These are phyloP conservation scores for Elsinoe batatas DNA, from an alignment of 2,329 filamentous ascomycete species.

Conservation along the genomic window DNA sequence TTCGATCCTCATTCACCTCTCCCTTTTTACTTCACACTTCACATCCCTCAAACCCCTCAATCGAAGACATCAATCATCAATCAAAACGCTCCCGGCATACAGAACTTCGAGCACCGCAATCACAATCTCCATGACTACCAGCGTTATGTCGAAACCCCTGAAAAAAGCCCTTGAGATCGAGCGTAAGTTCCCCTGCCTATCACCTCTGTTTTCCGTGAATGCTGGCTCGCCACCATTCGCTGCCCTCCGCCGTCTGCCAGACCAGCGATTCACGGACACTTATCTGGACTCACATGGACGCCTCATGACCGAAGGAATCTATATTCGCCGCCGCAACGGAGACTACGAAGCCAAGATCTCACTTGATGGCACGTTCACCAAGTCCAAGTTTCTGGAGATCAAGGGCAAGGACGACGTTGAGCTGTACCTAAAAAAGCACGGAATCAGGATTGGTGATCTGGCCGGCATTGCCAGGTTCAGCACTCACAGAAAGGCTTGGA, in stretches of 20 bases:
- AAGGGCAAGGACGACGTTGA: neutral
- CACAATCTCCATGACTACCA: neutral
- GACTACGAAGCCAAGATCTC: neutral
- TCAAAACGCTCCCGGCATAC: neutral
- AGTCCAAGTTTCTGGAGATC: neutral
- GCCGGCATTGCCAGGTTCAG: neutral
- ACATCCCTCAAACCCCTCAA: too few species aligned
- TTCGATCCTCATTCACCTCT: neutral
- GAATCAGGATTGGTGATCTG: neutral
- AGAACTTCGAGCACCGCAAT: neutral
- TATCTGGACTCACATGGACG: conserved; percentile 17
- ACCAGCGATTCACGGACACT: conserved; percentile 16
- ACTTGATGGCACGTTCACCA: neutral
- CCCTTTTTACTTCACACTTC: neutral
- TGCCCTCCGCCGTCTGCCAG: neutral
- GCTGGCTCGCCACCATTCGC: neutral
- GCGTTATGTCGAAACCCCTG: conserved; percentile 1
- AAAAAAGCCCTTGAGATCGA: conserved; percentile 17
- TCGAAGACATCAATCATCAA: neutral
- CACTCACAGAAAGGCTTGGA: neutral
- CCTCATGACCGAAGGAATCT: conserved; percentile 15
- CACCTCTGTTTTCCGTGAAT: neutral
- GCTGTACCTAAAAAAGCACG: neutral
- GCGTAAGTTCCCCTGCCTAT: conserved; percentile 17
- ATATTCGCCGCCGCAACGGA: conserved; percentile 15